Evolutionary conservation across 2,329 filamentous ascomycete genomes (phyloP).

Genomic region (Metarhizium album): DNA sequence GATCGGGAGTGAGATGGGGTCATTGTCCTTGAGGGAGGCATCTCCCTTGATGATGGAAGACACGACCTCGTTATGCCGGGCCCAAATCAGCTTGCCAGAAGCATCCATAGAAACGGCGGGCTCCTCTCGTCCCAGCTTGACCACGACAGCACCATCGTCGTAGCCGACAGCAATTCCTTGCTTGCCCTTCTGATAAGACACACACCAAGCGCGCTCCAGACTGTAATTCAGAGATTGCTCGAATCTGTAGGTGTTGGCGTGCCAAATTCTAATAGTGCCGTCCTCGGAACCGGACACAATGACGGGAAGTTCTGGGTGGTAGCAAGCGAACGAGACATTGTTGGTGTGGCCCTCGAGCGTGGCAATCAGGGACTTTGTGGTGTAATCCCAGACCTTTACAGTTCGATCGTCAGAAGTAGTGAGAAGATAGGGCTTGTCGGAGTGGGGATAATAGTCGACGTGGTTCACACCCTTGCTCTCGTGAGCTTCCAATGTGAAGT

Average conservation of each 20-base stretch:
- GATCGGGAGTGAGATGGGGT: conserved; percentile 72
- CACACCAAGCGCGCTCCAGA: conserved; percentile 93
- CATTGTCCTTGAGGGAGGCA: conserved; percentile 73
- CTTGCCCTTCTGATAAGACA: conserved; percentile 87
- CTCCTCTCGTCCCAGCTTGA: conserved; percentile 95
- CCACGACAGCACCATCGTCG: conserved; percentile 93
- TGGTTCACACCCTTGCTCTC: conserved; percentile 97
- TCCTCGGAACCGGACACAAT: conserved; percentile 98
- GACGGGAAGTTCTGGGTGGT: conserved; percentile 91
- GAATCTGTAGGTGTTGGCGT: conserved; percentile 91
- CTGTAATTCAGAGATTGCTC: conserved; percentile 96
- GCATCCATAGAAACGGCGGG: conserved; percentile 96
- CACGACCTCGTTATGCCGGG: conserved; percentile 87
- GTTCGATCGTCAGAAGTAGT: conserved; percentile 95
- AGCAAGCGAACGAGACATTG: conserved; percentile 96
- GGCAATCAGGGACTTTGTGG: conserved; percentile 91
- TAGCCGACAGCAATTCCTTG: conserved; percentile 94
- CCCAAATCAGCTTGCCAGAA: conserved; percentile 94
- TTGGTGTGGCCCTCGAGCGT: conserved; percentile 95
- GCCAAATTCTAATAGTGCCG: conserved; percentile 96
- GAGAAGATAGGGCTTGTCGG: conserved; percentile 75
- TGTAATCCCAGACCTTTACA: conserved; percentile 98
- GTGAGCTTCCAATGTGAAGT: conserved; percentile 94
- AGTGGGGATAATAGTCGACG: conserved; percentile 77
- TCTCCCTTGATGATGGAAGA: conserved; percentile 93